Evolutionary conservation across 768 basidiomycete species (phyloP), one percentile per base, ranked within the genome.

Genomic region (Sistotremastrum suecicum): DNA sequence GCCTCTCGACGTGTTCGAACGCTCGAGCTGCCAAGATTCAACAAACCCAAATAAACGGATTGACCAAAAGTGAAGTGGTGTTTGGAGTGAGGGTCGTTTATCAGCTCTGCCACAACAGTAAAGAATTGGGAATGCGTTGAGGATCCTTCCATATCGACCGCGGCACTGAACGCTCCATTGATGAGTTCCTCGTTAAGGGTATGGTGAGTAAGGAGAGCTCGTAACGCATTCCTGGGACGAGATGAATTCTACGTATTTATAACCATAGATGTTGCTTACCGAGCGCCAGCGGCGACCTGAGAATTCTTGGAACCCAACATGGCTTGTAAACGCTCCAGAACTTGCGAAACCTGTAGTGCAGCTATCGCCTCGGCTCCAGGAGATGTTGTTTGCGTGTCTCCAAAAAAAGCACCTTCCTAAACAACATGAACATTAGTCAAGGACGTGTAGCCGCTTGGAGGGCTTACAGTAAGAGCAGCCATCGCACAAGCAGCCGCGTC

Each of bases 401-500:
- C 74, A 3, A 78, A 83, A 55, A 83, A 83, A 2, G 85, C 83
- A 48, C 78, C 88, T 66, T 76, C 75, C 89, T 94, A 47, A 37
- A 7, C 3, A 12, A 42, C 5, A n/a, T 33, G 35, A 34, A 41
- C 20, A 33, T 52, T 31, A 53, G 37, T 37, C 42, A 7, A 29
- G 28, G 11, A 30, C 42, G 12, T 42, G 20, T 20, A 20, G 20
- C 20, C 20, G 9, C 37, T 41, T 33, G 29, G 9, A 32, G 10
- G 30, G 79, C 90, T 66, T 54, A 94, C 90, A 57, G 83, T 85
- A 49, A 94, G 71, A 6, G 87, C 76, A n/a, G 86, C 77, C 63
- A 94, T 65, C 3, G 91, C 86, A 36, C 87, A 81, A n/a, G 83
- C 73, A 11, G 90, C 82, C 10, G 90, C 87, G 54, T 78, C 69